Evolutionary conservation across 2,329 filamentous ascomycete species (phyloP).

Genomic region (Epichloe uncinata): DNA sequence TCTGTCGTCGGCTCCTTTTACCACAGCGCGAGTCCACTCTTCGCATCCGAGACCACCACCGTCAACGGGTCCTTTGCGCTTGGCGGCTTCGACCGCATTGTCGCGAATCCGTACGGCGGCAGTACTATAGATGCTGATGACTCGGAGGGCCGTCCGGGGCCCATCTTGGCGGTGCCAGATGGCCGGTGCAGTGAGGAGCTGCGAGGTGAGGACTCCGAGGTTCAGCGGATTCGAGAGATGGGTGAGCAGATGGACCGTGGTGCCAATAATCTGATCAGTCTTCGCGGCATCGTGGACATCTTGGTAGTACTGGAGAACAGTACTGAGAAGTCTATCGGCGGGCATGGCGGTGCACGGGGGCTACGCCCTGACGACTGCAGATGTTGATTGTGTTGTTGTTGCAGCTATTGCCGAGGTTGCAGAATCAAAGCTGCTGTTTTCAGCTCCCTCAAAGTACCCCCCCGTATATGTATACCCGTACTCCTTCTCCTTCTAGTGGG

Average conservation of each 20-base stretch:
- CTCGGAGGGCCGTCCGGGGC: conserved; percentile 47
- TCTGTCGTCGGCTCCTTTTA: conserved; percentile 42
- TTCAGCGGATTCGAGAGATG: conserved; percentile 64
- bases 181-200: conserved; percentile 57
- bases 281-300: conserved; percentile 36
- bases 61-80: conserved; percentile 17
- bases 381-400: not conserved
- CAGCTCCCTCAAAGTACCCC: not conserved
- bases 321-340: conserved; percentile 52
- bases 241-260: conserved; percentile 53
- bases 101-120: conserved; percentile 43
- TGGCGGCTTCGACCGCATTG: conserved; percentile 28
- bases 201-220: conserved; percentile 56
- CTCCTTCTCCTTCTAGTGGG: too few relatives aligned
- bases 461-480: too few relatives aligned
- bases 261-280: conserved; percentile 47
- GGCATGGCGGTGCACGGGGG: conserved; percentile 34
- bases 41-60: conserved; percentile 34
- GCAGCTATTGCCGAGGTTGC: conserved; percentile 15
- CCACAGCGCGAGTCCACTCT: conserved; percentile 42
- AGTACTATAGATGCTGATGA: conserved; percentile 60
- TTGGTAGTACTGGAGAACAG: conserved; percentile 48
- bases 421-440: not conserved
- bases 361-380: not conserved
- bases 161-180: conserved; percentile 52